Conservation (phyloP, 106 monocot genomes). For the Dactylorhiza incarnata region DNA sequence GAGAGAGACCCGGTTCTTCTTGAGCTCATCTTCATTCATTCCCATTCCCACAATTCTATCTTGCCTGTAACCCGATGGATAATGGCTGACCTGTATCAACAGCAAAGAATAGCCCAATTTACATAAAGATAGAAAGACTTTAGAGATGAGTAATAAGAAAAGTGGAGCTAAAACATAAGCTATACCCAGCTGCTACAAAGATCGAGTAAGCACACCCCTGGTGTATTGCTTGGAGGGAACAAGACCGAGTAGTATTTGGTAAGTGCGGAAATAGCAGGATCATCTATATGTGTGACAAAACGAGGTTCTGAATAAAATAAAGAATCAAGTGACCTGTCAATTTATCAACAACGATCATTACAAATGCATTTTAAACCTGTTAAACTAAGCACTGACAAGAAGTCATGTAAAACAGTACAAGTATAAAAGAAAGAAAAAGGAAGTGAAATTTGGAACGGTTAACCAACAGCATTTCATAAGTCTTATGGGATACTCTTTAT, state of each 20-base stretch:
- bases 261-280: constrained; percentile 70
- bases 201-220: constrained; percentile 72
- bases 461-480: neutral
- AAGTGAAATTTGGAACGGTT: neutral
- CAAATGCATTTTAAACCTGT: neutral
- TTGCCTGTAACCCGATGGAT: constrained; percentile 76
- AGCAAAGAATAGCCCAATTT: neutral
- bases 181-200: constrained; percentile 93
- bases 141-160: neutral
- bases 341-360: neutral
- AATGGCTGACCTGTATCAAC: constrained; percentile 69
- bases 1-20: constrained; percentile 53
- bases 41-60: constrained; percentile 92
- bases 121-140: neutral
- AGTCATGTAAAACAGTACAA: neutral
- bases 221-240: constrained; percentile 71
- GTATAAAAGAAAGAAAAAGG: neutral
- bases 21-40: constrained; percentile 90
- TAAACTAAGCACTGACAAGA: neutral
- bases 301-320: constrained; percentile 78
- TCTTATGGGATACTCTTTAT: neutral
- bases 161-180: constrained; percentile 1
- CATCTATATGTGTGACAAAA: constrained; percentile 95
- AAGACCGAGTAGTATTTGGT: constrained; percentile 74
- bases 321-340: constrained; percentile 59